Evolutionary conservation across 345 rosid genomes (phyloP), one percentile per base, ranked within the genome.

Genomic region (Camelina hispida): DNA sequence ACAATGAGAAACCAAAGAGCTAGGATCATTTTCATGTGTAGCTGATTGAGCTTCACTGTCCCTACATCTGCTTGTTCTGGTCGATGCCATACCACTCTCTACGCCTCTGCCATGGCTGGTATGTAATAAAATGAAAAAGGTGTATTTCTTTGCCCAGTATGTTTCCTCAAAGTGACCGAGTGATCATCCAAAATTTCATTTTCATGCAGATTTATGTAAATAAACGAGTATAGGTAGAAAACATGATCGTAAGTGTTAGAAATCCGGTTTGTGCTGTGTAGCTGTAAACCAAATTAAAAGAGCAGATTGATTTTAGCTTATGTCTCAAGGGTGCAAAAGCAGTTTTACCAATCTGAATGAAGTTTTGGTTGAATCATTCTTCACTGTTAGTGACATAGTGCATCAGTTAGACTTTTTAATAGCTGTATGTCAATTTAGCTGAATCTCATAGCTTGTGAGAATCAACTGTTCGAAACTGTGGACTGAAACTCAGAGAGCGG

Each of bases 401-500:
- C 16, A 66, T 74, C 20, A 35, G 28, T n/a, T 72, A 38, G 34
- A 44, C 4, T 18, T 16, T 52, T 9, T 7, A 1, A 32, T 65
- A 40, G 64, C 14, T 44, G 55, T 40, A 18, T 17, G 43, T 44
- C 38, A 64, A 22, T 15, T 14, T 20, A 20, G 59, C 32, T 48
- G 44, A 37, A 23, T 47, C 22, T 58, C 54, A 50, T 56, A 57
- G 44, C 73, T 28, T 55, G 20, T 60, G 4, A 38, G 63, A 68
- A 53, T 9, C 30, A 62, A 67, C 54, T 14, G 55, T 50, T 18
- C 44, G 65, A 51, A 55, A 43, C 35, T 0, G 1, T 61, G 68
- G 75, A 75, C 72, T 69, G 62, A 56, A 66, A 46, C 11, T 44
- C 28, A 3, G 34, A 42, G 52, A 71, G 50, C 65, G 10, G 73